Evolutionary conservation across 805 yeast species (phyloP).

Genomic region (Candida ulmi): DNA sequence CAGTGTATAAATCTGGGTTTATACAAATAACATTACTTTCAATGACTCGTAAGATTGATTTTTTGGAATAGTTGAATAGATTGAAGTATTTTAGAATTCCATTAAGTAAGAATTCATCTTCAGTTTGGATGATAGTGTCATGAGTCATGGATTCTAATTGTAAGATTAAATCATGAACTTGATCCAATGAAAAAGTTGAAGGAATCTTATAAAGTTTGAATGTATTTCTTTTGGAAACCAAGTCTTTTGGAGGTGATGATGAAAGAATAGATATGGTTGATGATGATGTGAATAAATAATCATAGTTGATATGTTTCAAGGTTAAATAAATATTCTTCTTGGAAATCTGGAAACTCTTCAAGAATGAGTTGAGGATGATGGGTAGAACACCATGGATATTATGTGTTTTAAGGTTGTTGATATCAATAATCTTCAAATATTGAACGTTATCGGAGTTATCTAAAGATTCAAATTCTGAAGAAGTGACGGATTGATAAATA

Average conservation of each 20-base stretch:
- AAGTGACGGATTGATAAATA: constrained; percentile 42
- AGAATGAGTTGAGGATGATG: constrained; percentile 14
- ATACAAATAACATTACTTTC: constrained; percentile 15
- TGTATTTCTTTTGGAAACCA: no score
- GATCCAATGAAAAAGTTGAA: constrained; percentile 7
- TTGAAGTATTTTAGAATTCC: constrained; percentile 20
- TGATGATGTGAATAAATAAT: neutral
- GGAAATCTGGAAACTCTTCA: constrained; percentile 13
- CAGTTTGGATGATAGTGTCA: constrained; percentile 16
- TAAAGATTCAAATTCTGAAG: constrained; percentile 35
- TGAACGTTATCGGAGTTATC: constrained; percentile 33
- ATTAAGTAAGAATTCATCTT: constrained; percentile 15
- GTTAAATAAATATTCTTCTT: constrained; percentile 19
- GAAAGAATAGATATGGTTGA: neutral
- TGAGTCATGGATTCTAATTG: constrained; percentile 11
- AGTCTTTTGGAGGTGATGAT: neutral
- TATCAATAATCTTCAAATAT: constrained; percentile 58
- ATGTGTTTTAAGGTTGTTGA: constrained; percentile 48
- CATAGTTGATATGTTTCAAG: constrained; percentile 1
- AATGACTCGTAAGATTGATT: constrained; percentile 1
- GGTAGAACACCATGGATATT: constrained; percentile 37
- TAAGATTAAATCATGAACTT: constrained; percentile 19
- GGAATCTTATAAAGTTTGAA: neutral
- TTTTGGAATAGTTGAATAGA: constrained; percentile 1
- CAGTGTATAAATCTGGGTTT: constrained; percentile 16